These are phyloP conservation scores for Aspergillus sp. DNA, from an alignment of 2,329 filamentous ascomycete species.

Conservation along the genomic window DNA sequence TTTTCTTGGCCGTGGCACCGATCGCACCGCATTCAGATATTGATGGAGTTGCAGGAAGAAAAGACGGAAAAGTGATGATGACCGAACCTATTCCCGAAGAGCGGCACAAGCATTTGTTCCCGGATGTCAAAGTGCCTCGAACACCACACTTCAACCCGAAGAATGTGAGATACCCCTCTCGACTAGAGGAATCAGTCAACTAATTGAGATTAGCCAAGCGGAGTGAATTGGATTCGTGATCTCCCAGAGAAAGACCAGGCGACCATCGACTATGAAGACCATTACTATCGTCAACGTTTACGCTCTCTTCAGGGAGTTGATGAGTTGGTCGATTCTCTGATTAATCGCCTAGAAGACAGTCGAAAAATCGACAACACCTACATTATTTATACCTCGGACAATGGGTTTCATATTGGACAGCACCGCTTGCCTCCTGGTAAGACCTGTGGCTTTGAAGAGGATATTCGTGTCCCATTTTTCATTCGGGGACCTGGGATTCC, in stretches of 20 bases:
- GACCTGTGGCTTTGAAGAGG: constrained; percentile 55
- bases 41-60: constrained; percentile 24
- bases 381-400: constrained; percentile 59
- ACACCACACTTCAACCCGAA: constrained; percentile 63
- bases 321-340: constrained; percentile 47
- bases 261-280: constrained; percentile 48
- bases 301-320: constrained; percentile 51
- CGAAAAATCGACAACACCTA: constrained; percentile 50
- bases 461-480: constrained; percentile 56
- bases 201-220: constrained; percentile 26
- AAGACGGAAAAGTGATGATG: constrained; percentile 22
- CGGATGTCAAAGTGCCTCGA: constrained; percentile 56
- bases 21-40: constrained; percentile 60
- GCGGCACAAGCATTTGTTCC: constrained; percentile 58
- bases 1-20: constrained; percentile 62
- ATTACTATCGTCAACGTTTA: constrained; percentile 48
- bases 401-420: constrained; percentile 58
- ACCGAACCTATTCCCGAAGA: constrained; percentile 53
- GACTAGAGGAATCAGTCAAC: background rate
- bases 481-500: constrained; percentile 56
- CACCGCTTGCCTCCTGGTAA: constrained; percentile 57
- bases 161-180: constrained; percentile 28
- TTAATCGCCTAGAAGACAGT: constrained; percentile 38
- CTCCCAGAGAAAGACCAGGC: constrained; percentile 43
- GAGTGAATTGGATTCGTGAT: constrained; percentile 43